These are phyloP conservation scores for Bipolaris cookei DNA, from an alignment of 2,329 filamentous ascomycete species.

Conservation along the genomic window DNA sequence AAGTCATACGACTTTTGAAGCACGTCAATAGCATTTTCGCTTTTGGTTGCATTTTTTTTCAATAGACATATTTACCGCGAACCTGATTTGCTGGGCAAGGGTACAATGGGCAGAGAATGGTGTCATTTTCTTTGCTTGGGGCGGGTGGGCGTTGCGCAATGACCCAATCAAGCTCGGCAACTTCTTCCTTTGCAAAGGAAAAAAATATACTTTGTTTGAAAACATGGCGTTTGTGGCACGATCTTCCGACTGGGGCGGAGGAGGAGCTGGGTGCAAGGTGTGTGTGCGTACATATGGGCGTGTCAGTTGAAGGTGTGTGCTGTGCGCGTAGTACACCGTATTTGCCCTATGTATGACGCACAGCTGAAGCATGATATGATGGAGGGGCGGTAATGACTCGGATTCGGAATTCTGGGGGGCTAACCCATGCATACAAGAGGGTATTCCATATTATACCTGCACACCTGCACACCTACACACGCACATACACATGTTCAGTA, in stretches of 20 bases:
- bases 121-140: not conserved
- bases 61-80: no score
- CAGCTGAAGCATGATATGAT: constrained; percentile 6
- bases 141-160: not conserved
- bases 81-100: no score
- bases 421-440: not conserved
- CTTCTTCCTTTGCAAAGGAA: not conserved
- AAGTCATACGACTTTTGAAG: no score
- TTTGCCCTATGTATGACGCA: constrained; percentile 18
- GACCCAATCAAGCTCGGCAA: not conserved
- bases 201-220: not conserved
- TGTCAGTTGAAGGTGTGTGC: not conserved
- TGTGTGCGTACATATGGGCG: not conserved
- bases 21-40: no score
- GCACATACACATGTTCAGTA: not conserved
- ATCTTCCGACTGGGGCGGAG: not conserved
- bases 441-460: not conserved
- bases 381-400: constrained; percentile 1
- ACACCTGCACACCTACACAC: not conserved
- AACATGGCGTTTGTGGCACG: not conserved
- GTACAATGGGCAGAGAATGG: not conserved
- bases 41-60: no score
- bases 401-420: constrained; percentile 11
- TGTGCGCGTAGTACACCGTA: not conserved
- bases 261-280: not conserved